Evolutionary conservation across 805 yeast genomes (phyloP), one percentile per base, ranked within the genome.

Genomic region (Candida sakaeoensis): DNA sequence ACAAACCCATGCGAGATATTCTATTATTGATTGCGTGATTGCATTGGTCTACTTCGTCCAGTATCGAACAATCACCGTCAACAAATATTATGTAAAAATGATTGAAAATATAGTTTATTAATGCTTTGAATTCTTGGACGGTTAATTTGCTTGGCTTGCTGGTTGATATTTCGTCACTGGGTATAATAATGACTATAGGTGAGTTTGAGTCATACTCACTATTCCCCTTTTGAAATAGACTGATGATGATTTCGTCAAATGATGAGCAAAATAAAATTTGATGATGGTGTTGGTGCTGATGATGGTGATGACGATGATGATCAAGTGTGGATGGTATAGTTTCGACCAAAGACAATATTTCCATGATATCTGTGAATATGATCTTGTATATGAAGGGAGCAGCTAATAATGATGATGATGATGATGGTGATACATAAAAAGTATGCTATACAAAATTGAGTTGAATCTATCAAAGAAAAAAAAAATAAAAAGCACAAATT

Each of bases 1-100:
- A 68, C 13, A 63, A 59, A 54, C 70, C 60, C 45, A 72, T 61
- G 39, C 69, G 53, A n/a, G 59, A 37, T 36, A 68, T 58, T 34
- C 74, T 52, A 37, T 60, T 54, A 18, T 53, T 43, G 8, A 66
- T 52, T 33, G 59, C 46, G 9, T 46, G 26, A 22, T 54, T 52
- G 31, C 62, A 55, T 33, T 52, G 45, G 13, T 26, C 44, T 14
- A 63, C 53, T 17, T 19, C 32, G 16, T 28, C 18, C 6, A 28
- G 14, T 28, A 28, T 14, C 5, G 14, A 28, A 8, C 16, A 17
- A 10, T 28, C 16, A 28, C 16, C 10, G n/a, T n/a, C 5, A n/a
- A 25, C n/a, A 15, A 14, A 28, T 8, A 12, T 28, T 4, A 36
- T 23, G 51, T 66, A 66, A 44, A 61, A 51, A 50, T 68, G 72